phyloP scores from a whole-genome alignment of 176 grass and related monocot genomes.

The Urochloa ruziziensis region DNA sequence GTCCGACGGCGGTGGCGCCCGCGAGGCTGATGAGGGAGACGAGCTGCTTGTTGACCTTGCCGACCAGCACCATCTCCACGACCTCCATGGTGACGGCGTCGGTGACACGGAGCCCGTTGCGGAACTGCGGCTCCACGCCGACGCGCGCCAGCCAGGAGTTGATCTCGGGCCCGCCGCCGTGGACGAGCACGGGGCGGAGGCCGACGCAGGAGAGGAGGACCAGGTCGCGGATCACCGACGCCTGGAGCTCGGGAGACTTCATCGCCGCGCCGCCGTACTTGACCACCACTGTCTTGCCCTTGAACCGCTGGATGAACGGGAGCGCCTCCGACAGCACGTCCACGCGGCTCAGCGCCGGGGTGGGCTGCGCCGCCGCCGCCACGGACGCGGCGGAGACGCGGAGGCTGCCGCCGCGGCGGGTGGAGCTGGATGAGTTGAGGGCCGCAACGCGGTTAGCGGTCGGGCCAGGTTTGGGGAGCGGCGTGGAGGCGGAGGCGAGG shows the following conservation, averaged over 20 bases:
- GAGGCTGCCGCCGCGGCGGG: background rate
- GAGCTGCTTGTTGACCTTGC: slow-evolving; percentile 88
- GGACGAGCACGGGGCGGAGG: slow-evolving; percentile 68
- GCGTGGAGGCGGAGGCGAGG: background rate
- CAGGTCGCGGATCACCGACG: slow-evolving; percentile 74
- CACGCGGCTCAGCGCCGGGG: slow-evolving; percentile 42
- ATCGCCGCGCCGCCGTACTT: slow-evolving; percentile 86
- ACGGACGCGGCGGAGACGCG: slow-evolving; percentile 20
- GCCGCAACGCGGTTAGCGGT: background rate
- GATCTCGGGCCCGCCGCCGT: slow-evolving; percentile 81
- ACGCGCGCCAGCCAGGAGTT: slow-evolving; percentile 64
- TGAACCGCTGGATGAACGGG: slow-evolving; percentile 83
- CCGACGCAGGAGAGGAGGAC: slow-evolving; percentile 84
- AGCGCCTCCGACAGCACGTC: slow-evolving; percentile 86
- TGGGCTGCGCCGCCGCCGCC: background rate
- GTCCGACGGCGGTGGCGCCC: slow-evolving; percentile 71
- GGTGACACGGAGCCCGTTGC: slow-evolving; percentile 72
- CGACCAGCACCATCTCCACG: slow-evolving; percentile 80
- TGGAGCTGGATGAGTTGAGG: background rate
- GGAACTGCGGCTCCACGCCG: slow-evolving; percentile 63
- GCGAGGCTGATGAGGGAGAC: slow-evolving; percentile 73
- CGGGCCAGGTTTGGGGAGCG: background rate
- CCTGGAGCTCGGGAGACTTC: slow-evolving; percentile 64
- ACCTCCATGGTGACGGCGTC: slow-evolving; percentile 78
- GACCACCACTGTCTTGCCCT: slow-evolving; percentile 83